Base-by-base conservation (phyloP, 208 protist genomes). In the Wallacemonas sp. region DNA sequence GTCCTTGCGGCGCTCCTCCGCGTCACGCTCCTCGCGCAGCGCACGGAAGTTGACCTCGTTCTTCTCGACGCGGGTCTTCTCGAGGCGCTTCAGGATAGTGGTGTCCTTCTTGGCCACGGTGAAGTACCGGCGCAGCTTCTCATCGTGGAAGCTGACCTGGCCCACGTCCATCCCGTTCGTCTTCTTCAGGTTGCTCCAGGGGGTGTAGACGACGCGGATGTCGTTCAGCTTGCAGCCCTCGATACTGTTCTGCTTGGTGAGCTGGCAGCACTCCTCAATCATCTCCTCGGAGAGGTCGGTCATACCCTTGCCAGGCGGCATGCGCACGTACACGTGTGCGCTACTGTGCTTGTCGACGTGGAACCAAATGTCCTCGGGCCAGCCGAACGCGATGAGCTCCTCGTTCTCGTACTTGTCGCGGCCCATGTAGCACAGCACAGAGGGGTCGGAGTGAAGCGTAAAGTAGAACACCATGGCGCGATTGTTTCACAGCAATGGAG, bases 381-480 rank as follows among this genome's bases (percentile, higher is more conserved):
- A 99, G 12, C 96, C 97, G 55, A 92, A 97, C 58, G 89, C 90
- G 71, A 99, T 99, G 11, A 99, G 76, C 55, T 99, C 91, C 79
- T 99, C 98, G 71, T 99, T 99, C 61, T 99, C 98, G 74, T 94
- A 97, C 81, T 99, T 99, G 81, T 99, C 98, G 29, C 84, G 80
- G 29, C 98, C 98, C 96, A 99, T 98, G 87, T 99, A 99, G 65
- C 97, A 89, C 32, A 92, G 26, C 32, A 98, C 92, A 2, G 80
- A 76, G 16, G 96, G 94, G 65, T 97, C 90, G 9, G 81, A 95
- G 43, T 77, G 61, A 16, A 96, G 76, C 2, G 88, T 96, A 63
- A 95, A 98, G 85, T 95, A 98, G 65, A 94, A 96, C 23, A 98
- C 94, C 94, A 98, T 98, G 23, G 24, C 54, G 0, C 5, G 9